phyloP scores from a whole-genome alignment of 1,284 basidiomycete species.

The Ceratobasidium sp. region DNA sequence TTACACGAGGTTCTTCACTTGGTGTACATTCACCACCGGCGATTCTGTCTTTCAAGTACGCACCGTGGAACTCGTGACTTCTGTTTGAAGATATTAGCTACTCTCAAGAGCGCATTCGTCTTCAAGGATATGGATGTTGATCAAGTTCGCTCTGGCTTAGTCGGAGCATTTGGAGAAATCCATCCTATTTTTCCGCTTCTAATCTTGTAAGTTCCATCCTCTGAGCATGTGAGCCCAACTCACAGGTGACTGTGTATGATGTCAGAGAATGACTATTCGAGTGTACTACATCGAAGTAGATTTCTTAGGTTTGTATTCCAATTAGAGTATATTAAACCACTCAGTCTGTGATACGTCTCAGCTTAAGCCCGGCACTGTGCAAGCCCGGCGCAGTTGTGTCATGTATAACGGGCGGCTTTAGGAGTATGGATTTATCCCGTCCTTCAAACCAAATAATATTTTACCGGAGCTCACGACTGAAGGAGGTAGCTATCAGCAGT shows the following conservation, averaged over 20 bases:
- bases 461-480: too few relatives aligned
- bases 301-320: too few relatives aligned
- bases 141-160: neutral
- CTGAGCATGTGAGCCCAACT: neutral
- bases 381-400: too few relatives aligned
- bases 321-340: too few relatives aligned
- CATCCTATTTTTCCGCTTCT: neutral
- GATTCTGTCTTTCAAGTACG: conserved; percentile 1
- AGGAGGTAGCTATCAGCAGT: too few relatives aligned
- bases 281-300: too few relatives aligned
- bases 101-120: neutral
- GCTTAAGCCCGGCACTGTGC: too few relatives aligned
- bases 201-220: neutral
- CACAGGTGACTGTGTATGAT: neutral
- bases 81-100: neutral
- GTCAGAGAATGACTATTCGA: neutral
- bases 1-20: conserved; percentile 1
- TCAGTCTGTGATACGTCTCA: too few relatives aligned
- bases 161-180: neutral
- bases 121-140: neutral
- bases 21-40: neutral
- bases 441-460: too few relatives aligned
- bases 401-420: too few relatives aligned
- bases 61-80: neutral
- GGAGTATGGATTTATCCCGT: too few relatives aligned